Conservation (phyloP, 805 yeast species). For the Metschnikowia cerradonensis region DNA sequence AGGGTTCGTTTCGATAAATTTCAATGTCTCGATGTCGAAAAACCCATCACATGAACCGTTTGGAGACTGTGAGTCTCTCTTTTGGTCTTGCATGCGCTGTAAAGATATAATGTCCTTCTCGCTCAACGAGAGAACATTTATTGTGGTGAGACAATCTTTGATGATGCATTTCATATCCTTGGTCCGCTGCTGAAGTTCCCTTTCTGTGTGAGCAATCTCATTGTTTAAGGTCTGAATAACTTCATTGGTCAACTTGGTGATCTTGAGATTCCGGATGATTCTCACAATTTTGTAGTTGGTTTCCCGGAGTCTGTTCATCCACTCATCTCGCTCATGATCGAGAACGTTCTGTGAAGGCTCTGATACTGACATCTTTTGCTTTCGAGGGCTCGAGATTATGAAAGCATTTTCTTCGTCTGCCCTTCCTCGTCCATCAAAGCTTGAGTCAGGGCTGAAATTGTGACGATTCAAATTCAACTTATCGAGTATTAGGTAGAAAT, state of each 20-base stretch:
- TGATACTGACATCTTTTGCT: slow-evolving; percentile 4
- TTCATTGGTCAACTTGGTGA: slow-evolving; percentile 36
- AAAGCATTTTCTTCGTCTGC: slow-evolving; percentile 13
- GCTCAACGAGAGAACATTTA: slow-evolving; percentile 26
- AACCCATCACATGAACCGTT: slow-evolving; percentile 25
- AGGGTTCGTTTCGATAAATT: slow-evolving; percentile 34
- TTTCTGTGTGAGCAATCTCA: slow-evolving; percentile 26
- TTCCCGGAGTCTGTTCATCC: slow-evolving; percentile 29
- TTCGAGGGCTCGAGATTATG: slow-evolving; percentile 18
- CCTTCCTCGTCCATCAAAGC: slow-evolving; percentile 5
- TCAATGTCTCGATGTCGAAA: slow-evolving; percentile 36
- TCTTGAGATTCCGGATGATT: slow-evolving; percentile 31
- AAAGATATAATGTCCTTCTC: slow-evolving; percentile 32
- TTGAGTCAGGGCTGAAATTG: slow-evolving; percentile 5
- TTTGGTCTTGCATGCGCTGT: slow-evolving; percentile 25
- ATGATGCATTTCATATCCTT: slow-evolving; percentile 23
- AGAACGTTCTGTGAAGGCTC: background rate
- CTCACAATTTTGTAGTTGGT: slow-evolving; percentile 35
- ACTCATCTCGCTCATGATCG: slow-evolving; percentile 9
- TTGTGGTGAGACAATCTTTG: slow-evolving; percentile 22
- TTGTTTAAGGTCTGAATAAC: slow-evolving; percentile 19
- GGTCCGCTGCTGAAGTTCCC: slow-evolving; percentile 23
- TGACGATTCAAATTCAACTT: slow-evolving; percentile 18
- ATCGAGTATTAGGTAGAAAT: slow-evolving; percentile 27
- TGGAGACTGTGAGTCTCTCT: slow-evolving; percentile 1